These are phyloP conservation scores for Limonium bicolor DNA, from an alignment of 148 eudicot species.

Conservation along the genomic window DNA sequence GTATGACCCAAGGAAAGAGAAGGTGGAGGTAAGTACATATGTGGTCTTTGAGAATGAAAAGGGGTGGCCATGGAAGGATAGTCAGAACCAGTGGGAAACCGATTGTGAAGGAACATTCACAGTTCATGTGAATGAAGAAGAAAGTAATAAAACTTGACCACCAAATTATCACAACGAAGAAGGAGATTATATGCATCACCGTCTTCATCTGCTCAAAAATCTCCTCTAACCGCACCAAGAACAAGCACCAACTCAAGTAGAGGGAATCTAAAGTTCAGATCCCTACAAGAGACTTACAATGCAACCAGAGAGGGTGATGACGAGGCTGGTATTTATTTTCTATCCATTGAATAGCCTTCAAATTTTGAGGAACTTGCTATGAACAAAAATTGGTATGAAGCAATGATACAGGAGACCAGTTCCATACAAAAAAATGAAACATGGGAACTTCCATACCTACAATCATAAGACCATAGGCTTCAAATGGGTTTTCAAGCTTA, in stretches of 20 bases:
- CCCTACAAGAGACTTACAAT: neutral
- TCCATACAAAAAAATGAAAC: conserved; percentile 2
- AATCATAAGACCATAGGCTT: neutral
- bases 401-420: neutral
- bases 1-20: too few relatives aligned
- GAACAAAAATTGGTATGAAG: neutral
- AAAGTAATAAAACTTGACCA: too few relatives aligned
- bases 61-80: too few relatives aligned
- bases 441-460: conserved; percentile 1
- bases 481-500: conserved; percentile 5
- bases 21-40: too few relatives aligned
- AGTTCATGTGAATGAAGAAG: too few relatives aligned
- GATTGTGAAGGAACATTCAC: too few relatives aligned
- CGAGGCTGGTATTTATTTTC: neutral
- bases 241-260: neutral
- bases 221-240: too few relatives aligned
- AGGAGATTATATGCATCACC: too few relatives aligned
- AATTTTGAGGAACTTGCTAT: neutral
- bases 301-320: neutral
- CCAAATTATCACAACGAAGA: too few relatives aligned
- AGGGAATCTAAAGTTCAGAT: neutral
- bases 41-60: too few relatives aligned
- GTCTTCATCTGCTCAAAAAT: too few relatives aligned
- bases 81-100: too few relatives aligned
- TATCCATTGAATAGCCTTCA: neutral